phyloP scores from a whole-genome alignment of 441 rosid species.

The Aquilaria agallochum region DNA sequence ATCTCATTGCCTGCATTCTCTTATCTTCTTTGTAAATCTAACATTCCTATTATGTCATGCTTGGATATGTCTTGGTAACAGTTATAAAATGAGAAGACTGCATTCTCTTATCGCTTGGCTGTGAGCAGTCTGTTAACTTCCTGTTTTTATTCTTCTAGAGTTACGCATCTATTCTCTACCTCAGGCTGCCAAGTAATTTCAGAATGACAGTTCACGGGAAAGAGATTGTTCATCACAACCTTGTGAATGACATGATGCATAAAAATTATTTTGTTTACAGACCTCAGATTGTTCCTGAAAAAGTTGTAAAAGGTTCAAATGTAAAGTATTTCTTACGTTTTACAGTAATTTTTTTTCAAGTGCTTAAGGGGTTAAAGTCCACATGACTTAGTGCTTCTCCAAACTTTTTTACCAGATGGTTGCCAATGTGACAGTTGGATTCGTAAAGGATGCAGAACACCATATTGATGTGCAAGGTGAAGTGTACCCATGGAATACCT shows the following conservation, averaged over 20 bases:
- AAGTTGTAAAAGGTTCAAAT: slow-evolving; percentile 17
- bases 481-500: too few species aligned
- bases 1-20: too few species aligned
- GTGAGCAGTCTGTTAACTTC: background rate
- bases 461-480: slow-evolving; percentile 74
- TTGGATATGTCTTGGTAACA: too few species aligned
- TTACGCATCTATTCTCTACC: slow-evolving; percentile 76
- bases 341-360: background rate
- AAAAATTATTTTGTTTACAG: slow-evolving; percentile 35
- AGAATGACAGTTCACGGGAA: slow-evolving; percentile 54
- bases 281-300: slow-evolving; percentile 37
- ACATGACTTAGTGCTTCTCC: background rate
- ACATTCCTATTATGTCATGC: too few species aligned
- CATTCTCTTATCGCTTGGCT: background rate
- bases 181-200: slow-evolving; percentile 51
- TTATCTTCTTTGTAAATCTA: too few species aligned
- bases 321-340: slow-evolving; percentile 26
- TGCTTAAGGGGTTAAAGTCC: background rate
- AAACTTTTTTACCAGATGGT: slow-evolving; percentile 24
- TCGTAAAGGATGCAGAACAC: slow-evolving; percentile 70
- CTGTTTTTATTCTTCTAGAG: slow-evolving; percentile 31
- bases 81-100: too few species aligned
- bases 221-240: slow-evolving; percentile 60
- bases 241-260: slow-evolving; percentile 62
- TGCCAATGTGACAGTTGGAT: slow-evolving; percentile 59